Evolutionary conservation across 129 eudicot genomes (phyloP).

Genomic region (Scalesia atractyloides): DNA sequence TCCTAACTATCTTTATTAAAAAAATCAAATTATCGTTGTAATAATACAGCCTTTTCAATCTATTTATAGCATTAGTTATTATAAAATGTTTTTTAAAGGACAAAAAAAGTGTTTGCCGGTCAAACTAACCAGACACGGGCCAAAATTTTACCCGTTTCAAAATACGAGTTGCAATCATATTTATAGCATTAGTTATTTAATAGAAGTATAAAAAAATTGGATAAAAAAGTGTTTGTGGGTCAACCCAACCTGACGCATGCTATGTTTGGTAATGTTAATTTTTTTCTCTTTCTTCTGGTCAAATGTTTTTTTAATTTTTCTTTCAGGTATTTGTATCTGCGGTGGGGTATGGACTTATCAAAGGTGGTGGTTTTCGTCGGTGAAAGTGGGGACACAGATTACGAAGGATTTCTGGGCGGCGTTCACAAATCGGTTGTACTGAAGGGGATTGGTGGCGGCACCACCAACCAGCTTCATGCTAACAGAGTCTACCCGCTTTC

Average conservation of each 20-base stretch:
- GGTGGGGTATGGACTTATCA: constrained; percentile 96
- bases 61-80: neutral
- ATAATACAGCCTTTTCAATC: neutral
- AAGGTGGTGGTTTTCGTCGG: constrained; percentile 91
- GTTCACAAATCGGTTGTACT: constrained; percentile 78
- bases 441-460: constrained; percentile 68
- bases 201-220: neutral
- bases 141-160: neutral
- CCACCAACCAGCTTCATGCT: constrained; percentile 63
- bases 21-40: neutral
- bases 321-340: constrained; percentile 82
- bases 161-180: neutral
- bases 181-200: neutral
- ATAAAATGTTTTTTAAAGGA: neutral
- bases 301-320: neutral
- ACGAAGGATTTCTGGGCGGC: constrained; percentile 93
- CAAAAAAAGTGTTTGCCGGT: neutral
- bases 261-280: neutral
- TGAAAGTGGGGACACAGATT: constrained; percentile 97
- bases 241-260: neutral
- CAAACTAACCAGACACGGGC: neutral
- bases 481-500: constrained; percentile 86
- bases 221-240: constrained; percentile 1
- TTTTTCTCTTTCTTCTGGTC: neutral
- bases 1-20: neutral